Evolutionary conservation across 1,139 yeast species (phyloP), one percentile per base, ranked within the genome.

Genomic region (Geotrichum klebahnii): DNA sequence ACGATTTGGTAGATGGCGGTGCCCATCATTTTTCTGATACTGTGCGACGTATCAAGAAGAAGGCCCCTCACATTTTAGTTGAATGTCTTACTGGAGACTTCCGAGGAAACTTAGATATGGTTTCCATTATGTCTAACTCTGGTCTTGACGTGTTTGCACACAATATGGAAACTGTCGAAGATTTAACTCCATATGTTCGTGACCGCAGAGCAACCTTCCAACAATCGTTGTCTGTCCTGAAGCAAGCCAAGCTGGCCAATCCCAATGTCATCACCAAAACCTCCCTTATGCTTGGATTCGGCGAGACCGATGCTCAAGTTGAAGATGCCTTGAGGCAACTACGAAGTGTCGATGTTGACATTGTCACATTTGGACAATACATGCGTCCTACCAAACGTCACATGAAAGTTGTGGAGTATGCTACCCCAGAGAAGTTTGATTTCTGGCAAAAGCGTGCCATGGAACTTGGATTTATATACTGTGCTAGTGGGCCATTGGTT

Each of bases 341-440:
- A 59, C 78, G 98, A 57, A 79, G 70, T 19, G 78, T 84, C 48
- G 73, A 77, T 6, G 94, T 96, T 66, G 98, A 94, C 63, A 96
- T 94, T 49, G 96, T 94, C 22, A 94, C 99, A 0, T 92, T 94
- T 69, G 99, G 99, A 37, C 99, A 94, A 70, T 94, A 94, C 69
- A 94, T 94, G 99, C 80, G 97, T 65, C 99, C 99, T 40, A 94
- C 99, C 1, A 92, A 87, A 71, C 81, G 97, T 63, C 99, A 94
- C 67, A 88, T 94, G 95, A 90, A 90, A 72, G 99, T 94, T 37
- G 97, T 88, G 19, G 97, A 92, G 58, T 94, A 94, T 62, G 79
- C 92, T 20, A 83, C 81, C n/a, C 98, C 98, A 0, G 97, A 86
- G 59, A 89, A 87, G 66, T 94, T 94, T 66, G 96, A 89, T 55